Evolutionary conservation across 1,284 basidiomycete genomes (phyloP).

Genomic region (Neotropicomus parvogracilis): DNA sequence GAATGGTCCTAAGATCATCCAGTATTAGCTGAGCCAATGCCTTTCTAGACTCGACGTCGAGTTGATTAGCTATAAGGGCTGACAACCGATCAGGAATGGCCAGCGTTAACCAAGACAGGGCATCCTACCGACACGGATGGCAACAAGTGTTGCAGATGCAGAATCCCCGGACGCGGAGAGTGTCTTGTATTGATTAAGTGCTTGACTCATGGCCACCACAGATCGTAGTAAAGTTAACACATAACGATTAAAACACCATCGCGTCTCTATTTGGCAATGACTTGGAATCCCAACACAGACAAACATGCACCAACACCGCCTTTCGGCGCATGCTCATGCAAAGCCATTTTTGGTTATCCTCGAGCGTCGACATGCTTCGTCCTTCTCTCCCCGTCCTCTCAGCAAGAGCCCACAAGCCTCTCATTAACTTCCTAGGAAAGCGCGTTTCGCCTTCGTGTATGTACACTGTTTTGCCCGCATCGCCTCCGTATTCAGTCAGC

Average conservation of each 20-base stretch:
- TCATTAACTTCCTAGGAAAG: slow-evolving; percentile 80
- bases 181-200: slow-evolving; percentile 19
- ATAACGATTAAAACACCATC: background rate
- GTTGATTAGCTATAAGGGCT: slow-evolving; percentile 16
- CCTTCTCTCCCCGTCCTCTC: slow-evolving; percentile 24
- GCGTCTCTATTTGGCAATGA: slow-evolving; percentile 18
- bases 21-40: slow-evolving; percentile 55
- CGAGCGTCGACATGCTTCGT: slow-evolving; percentile 19
- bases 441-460: slow-evolving; percentile 58
- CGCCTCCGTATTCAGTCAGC: slow-evolving; percentile 4
- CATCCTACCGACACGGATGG: slow-evolving; percentile 19
- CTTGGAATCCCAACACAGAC: slow-evolving; percentile 24
- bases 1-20: slow-evolving; percentile 50
- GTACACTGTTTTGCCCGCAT: slow-evolving; percentile 17
- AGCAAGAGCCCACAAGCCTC: slow-evolving; percentile 52
- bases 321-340: too few relatives aligned
- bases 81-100: slow-evolving; percentile 2
- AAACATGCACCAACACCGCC: slow-evolving; percentile 16
- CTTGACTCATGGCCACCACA: slow-evolving; percentile 17
- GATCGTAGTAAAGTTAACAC: background rate
- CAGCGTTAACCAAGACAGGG: slow-evolving; percentile 7
- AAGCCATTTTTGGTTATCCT: slow-evolving; percentile 7
- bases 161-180: slow-evolving; percentile 16
- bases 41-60: slow-evolving; percentile 41
- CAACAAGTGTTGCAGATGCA: slow-evolving; percentile 3